These are phyloP conservation scores for Penicillium paradoxum DNA, from an alignment of 495 filamentous ascomycete genomes.

Conservation along the genomic window DNA sequence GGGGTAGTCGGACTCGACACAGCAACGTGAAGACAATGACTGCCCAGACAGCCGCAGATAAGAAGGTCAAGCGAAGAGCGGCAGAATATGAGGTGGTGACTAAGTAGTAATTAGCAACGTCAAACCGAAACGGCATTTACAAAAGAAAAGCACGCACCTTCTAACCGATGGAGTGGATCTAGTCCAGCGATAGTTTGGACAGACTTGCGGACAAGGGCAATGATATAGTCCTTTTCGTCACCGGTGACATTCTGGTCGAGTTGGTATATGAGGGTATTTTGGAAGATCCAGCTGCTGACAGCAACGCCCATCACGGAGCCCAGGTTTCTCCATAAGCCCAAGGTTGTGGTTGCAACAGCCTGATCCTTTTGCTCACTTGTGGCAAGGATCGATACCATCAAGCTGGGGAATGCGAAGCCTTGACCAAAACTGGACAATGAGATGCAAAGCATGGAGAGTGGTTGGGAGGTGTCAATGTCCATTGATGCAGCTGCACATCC, in stretches of 20 bases:
- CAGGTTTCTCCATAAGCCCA: constrained; percentile 63
- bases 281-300: constrained; percentile 65
- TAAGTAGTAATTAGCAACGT: constrained; percentile 21
- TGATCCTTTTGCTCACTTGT: constrained; percentile 64
- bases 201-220: constrained; percentile 50
- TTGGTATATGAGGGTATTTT: constrained; percentile 61
- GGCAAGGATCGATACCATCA: constrained; percentile 64
- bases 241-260: constrained; percentile 54
- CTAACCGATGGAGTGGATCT: constrained; percentile 42
- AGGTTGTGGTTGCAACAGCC: constrained; percentile 67
- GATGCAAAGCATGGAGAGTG: constrained; percentile 58
- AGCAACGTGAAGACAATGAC: constrained; percentile 46
- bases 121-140: not conserved
- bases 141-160: constrained; percentile 37
- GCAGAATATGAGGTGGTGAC: constrained; percentile 57
- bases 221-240: constrained; percentile 46
- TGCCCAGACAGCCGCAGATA: constrained; percentile 47
- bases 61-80: constrained; percentile 52
- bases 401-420: constrained; percentile 59
- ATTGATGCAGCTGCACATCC: constrained; percentile 51
- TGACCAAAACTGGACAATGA: constrained; percentile 56
- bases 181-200: constrained; percentile 47
- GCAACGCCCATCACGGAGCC: constrained; percentile 70
- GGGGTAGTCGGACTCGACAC: constrained; percentile 49
- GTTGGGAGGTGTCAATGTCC: constrained; percentile 50